Base-by-base conservation (phyloP, 2,329 filamentous ascomycete genomes). In the Dothideomycetes sp. region DNA sequence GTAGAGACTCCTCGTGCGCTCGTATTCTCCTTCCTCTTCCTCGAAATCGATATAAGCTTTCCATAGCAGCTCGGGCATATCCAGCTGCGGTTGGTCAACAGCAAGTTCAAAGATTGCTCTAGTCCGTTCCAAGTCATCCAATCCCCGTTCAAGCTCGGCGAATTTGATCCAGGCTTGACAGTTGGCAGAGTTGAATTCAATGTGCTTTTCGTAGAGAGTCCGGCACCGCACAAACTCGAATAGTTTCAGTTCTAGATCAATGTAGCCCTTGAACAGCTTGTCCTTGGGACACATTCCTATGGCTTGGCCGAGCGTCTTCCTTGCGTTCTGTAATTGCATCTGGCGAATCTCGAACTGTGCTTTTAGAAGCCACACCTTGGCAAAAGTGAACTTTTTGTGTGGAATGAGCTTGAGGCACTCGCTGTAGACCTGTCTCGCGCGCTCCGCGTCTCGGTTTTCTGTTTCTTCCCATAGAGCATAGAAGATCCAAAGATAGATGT, bases 41-140 rank as follows among this genome's bases (percentile, higher is more conserved):
- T 98, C 91, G 55, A 96, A 96, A 61, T 98, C 91, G 52, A 98
- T 96, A 61, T 94, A 98, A 2, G 87, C 79, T 65, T 96, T 96
- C 91, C 91, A 98, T 2, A 96, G 70, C 37, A 96, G 70, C 64
- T 98, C 91, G 0, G 91, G 91, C 91, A 98, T 98, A 60, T 98
- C 91, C 11, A 98, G 71, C 22, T 79, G 74, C 2, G 80, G 72
- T 59, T 96, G 88, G 36, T 75, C 70, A 45, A 95, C 81, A 3
- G 85, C 89, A 19, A 96, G 71, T 62, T 96, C 89, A 56, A 87
- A 96, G 50, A 98, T 94, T 34, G 83, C 88, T 32, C 91, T 74
- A 12, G 85, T 80, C 19, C 91, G 81, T 15, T 94, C 87, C 3
- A 88, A 64, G 53, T 98, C 91, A 56, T 95, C 88, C 5, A 98